phyloP scores from a whole-genome alignment of 345 rosid genomes.

The Ceriops decandra region DNA sequence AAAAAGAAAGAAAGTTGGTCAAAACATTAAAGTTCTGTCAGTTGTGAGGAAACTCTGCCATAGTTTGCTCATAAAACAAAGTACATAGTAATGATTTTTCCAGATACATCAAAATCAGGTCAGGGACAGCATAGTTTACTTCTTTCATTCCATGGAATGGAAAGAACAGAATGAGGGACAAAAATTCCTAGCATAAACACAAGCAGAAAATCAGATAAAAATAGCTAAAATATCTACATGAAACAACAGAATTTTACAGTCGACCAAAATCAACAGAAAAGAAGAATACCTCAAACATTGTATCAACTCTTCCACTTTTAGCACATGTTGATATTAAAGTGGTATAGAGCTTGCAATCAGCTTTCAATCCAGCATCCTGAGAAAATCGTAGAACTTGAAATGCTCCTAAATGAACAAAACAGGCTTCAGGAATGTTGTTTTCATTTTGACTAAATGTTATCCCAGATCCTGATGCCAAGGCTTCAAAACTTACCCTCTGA shows the following conservation, averaged over 20 bases:
- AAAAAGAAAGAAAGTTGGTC: background rate
- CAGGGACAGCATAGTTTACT: background rate
- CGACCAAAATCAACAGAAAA: conserved; percentile 7
- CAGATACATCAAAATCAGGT: background rate
- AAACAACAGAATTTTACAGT: background rate
- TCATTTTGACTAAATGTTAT: too few species aligned
- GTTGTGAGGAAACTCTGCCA: background rate
- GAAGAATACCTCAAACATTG: conserved; percentile 82
- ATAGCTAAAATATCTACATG: background rate
- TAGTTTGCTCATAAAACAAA: conserved; percentile 3
- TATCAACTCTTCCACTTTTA: conserved; percentile 89
- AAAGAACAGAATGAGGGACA: background rate
- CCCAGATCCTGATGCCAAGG: background rate
- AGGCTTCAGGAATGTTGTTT: background rate
- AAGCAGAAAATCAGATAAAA: background rate
- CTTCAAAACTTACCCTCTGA: conserved; percentile 48
- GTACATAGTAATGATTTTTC: background rate
- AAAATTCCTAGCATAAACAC: background rate
- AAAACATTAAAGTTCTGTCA: background rate
- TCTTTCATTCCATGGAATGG: background rate
- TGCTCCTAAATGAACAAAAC: conserved; percentile 53
- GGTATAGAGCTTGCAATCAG: conserved; percentile 93
- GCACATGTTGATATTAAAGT: conserved; percentile 93
- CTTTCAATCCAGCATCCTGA: conserved; percentile 60
- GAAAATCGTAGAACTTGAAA: conserved; percentile 66